Base-by-base conservation (phyloP, 352 stramenopile species). In the Nothophytophthora sp. region DNA sequence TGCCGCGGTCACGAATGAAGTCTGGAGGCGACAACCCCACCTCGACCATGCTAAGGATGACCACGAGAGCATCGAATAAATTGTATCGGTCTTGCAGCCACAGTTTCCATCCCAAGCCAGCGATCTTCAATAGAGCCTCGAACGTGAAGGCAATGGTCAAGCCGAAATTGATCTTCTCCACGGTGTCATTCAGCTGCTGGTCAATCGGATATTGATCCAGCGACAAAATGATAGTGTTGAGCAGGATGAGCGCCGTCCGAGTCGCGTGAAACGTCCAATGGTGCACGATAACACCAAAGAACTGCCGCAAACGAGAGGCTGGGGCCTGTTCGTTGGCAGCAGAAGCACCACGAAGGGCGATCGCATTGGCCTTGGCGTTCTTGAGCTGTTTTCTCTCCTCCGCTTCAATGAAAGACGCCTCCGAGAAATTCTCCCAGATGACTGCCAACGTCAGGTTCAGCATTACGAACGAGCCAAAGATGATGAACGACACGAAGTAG, bases 401-500 rank as follows among this genome's bases (percentile, higher is more conserved):
- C 0, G 70, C 70, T 62, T 87, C 77, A 28, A 76, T 36, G 19
- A 79, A 73, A 8, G 75, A 89, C 3, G 68, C 58, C 24, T 87
- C 77, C 0, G 70, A 87, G 40, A 87, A 89, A 42, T 89, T 87
- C 22, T 89, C 78, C 70, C 79, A 96, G 54, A 97, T 91, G 29
- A 97, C 91, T 19, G 90, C 90, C 15, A 97, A 67, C 6, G 85
- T 85, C 20, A 97, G 60, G 48, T 97, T 96, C 19, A 97, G 73
- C 67, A 96, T 83, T 60, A 97, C 96, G 61, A 90, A 97, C 8
- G 85, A 92, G 13, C 86, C 92, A 37, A 96, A 68, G 27, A 96
- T 70, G 43, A 97, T 84, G 32, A 97, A 87, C 1, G 81, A 75
- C 19, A 94, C 78, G 34, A 97, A 97, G 56, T 90, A 97, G 12